These are phyloP conservation scores for Corymbia maculata DNA, from an alignment of 345 rosid genomes.

Conservation along the genomic window DNA sequence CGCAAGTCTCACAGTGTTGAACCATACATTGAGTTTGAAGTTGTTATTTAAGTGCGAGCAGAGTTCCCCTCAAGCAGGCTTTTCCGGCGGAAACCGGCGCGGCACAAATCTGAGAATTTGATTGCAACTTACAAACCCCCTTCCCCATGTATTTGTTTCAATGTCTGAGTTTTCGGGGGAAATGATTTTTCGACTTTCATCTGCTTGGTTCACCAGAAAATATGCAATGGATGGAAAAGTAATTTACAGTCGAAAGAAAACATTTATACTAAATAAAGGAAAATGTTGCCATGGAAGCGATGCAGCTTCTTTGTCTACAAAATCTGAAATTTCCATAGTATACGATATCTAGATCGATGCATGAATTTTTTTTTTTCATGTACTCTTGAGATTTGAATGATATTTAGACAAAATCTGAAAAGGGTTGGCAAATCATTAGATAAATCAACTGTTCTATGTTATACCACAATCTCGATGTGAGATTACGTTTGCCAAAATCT, in stretches of 20 bases:
- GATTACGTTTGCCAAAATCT: neutral
- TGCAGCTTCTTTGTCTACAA: neutral
- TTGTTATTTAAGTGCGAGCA: neutral
- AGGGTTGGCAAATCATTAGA: neutral
- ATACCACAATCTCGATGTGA: neutral
- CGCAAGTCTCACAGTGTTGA: neutral
- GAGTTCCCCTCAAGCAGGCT: neutral
- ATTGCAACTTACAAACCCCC: neutral
- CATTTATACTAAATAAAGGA: too few species aligned
- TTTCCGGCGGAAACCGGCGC: neutral
- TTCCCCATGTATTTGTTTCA: neutral
- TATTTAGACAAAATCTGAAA: neutral
- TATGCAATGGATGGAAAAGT: too few species aligned
- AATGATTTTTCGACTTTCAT: too few species aligned
- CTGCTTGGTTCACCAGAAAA: too few species aligned
- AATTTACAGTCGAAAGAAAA: too few species aligned
- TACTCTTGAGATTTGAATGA: neutral
- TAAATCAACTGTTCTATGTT: fast-evolving
- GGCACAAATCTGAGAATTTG: neutral
- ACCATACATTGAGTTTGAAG: neutral
- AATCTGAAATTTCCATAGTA: neutral
- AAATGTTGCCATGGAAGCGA: neutral
- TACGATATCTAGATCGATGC: neutral
- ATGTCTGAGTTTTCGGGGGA: neutral
- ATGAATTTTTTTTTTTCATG: too few species aligned